Conservation (phyloP, 352 stramenopile genomes). For the Pythium sp. region DNA sequence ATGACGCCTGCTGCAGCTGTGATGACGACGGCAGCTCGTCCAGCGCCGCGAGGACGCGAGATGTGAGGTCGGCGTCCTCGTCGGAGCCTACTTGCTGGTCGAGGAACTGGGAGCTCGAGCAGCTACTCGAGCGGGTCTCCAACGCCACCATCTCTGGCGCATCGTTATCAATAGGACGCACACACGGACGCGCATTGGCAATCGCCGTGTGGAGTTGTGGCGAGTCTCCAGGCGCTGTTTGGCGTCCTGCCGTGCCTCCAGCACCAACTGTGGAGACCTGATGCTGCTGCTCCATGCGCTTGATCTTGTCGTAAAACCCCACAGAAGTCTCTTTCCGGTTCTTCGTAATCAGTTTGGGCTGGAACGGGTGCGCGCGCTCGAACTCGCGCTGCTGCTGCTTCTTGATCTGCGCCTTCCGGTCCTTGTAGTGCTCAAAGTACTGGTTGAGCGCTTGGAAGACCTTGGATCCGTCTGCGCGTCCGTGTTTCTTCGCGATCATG, state of each 20-base stretch:
- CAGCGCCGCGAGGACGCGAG: conserved; percentile 49
- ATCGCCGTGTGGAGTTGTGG: conserved; percentile 45
- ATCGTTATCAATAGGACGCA: conserved; percentile 54
- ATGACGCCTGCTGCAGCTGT: background rate
- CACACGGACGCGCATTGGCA: conserved; percentile 49
- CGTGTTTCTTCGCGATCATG: conserved; percentile 58
- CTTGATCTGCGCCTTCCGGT: conserved; percentile 44
- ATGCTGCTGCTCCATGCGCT: conserved; percentile 15
- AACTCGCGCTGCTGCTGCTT: conserved; percentile 65
- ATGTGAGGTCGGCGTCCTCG: conserved; percentile 57
- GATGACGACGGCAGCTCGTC: conserved; percentile 29
- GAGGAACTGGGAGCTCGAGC: conserved; percentile 27
- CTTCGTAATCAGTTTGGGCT: conserved; percentile 54
- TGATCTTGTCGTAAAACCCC: conserved; percentile 60
- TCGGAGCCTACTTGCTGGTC: conserved; percentile 22
- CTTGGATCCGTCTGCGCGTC: conserved; percentile 47
- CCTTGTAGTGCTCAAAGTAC: conserved; percentile 71
- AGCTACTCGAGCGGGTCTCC: conserved; percentile 31
- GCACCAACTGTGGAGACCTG: background rate
- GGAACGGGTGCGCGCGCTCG: conserved; percentile 56
- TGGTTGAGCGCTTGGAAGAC: conserved; percentile 71
- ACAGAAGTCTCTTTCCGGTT: conserved; percentile 29
- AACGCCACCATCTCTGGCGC: conserved; percentile 2
- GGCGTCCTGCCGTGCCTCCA: background rate
- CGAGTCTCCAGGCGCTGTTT: background rate